Base-by-base conservation (phyloP, 2,329 filamentous ascomycete species). In the Arthrobotrys sinensis region DNA sequence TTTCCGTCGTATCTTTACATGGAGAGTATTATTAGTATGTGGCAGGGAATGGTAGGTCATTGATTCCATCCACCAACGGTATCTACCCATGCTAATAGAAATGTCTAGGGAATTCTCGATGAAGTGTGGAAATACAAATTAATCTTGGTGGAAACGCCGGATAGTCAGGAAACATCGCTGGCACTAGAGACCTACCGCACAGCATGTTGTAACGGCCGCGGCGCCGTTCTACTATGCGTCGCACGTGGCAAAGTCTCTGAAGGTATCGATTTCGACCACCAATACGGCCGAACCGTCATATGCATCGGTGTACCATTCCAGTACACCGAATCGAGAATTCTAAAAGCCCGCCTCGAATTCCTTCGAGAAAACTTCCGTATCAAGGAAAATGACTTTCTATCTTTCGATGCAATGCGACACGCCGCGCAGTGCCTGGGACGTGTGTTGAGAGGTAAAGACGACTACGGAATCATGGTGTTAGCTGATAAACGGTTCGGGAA, bases 381-480 rank as follows among this genome's bases (percentile, higher is more conserved):
- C 84, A 91, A 93, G 76, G 96, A 98, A 84, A 97, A 97, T 81
- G 96, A 99, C 83, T 99, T 99, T 83, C 86, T 99, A 8, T 98
- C 96, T 19, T 99, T 99, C 87, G 96, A 99, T 83, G 96, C 96
- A 21, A 99, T 99, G 95, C 91, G 96, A n/a, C 96, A 99, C 83
- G 96, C 96, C 12, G 95, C 96, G 0, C 96, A 99, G 83, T 99
- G 96, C 83, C 87, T 99, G 1, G 96, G 96, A 12, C 94, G 96
- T 83, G 96, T 99, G 50, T 87, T 99, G 79, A 89, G 96, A 82
- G 96, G 96, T 24, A 99, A 99, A 84, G 96, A 99, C 83, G 96
- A 99, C 85, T 99, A 99, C 84, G 96, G 96, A n/a, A 93, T 99
- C 86, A 99, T 99, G 96, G 95, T 99, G 3, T 88, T 99, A 32